A percentile compares a stretch with the other conserved stretches of the same genome.
Conservation (phyloP, 1,139 yeast species). For the Wickerhamomyces sp. region DNA sequence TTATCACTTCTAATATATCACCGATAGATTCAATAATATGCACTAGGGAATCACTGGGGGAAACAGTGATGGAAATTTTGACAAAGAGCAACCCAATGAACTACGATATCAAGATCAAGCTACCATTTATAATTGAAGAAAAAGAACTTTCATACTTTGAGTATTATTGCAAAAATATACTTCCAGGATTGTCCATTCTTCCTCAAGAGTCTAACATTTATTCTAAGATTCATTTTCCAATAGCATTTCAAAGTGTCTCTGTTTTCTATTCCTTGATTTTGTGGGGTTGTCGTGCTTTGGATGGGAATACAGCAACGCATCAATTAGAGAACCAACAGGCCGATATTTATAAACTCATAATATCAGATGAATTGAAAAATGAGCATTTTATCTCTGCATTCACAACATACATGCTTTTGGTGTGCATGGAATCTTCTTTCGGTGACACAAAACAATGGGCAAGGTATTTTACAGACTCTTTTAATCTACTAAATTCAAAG, state of each 20-base stretch:
- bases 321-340: constrained; percentile 18
- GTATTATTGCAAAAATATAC: constrained; percentile 28
- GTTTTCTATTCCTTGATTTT: constrained; percentile 29
- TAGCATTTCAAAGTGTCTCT: constrained; percentile 29
- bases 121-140: constrained; percentile 12
- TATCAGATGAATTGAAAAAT: constrained; percentile 5
- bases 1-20: constrained; percentile 7
- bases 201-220: constrained; percentile 32
- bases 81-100: not conserved
- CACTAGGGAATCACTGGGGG: constrained; percentile 4
- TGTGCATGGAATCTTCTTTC: constrained; percentile 32
- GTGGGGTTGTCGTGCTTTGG: constrained; percentile 28
- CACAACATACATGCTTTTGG: constrained; percentile 30
- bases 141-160: constrained; percentile 26
- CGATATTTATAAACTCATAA: constrained; percentile 7
- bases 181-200: constrained; percentile 30
- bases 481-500: constrained; percentile 30
- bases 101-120: constrained; percentile 4
- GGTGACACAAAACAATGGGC: constrained; percentile 35
- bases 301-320: constrained; percentile 19
- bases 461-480: constrained; percentile 28
- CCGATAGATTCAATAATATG: constrained; percentile 4
- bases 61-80: constrained; percentile 6
- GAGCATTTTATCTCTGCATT: constrained; percentile 26
- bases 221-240: constrained; percentile 30